Base-by-base conservation (phyloP, 495 filamentous ascomycete genomes). In the Aspergillus bertholletiae region DNA sequence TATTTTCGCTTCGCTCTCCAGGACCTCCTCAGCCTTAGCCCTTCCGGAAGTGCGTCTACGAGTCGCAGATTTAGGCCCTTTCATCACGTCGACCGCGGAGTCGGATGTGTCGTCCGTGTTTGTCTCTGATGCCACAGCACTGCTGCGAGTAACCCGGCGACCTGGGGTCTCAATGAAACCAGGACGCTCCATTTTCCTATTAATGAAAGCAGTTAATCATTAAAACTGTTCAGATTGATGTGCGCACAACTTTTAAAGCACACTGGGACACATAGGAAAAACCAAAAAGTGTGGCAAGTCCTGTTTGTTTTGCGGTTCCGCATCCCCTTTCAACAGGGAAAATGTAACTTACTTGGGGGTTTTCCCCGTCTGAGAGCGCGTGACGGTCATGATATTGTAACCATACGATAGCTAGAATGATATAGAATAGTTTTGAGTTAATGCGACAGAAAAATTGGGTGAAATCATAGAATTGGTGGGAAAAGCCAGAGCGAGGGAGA, bases 141-240 rank as follows among this genome's bases (percentile, higher is more conserved):
- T 79, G 65, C 70, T 74, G 56, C 77, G 71, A 34, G 62, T 74
- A 49, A 64, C 62, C 49, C 79, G 69, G 55, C 73, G 68, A 46
- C 77, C 68, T 49, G 83, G 81, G 13, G 83, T 84, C 56, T 82
- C 80, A 49, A 84, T 76, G 55, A 77, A 83, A 48, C 79, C 80
- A 32, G 76, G 76, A 47, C 79, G 76, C 27, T 79, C 76, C 53
- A 79, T 75, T 69, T 81, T 84, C 65, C 83, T 86, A 46, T 9
- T 28, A 18, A 41, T 35, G 52, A 44, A 27, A 39, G 37, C 39
- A 53, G 44, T n/a, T 43, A 15, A 8, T 44, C 37, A 27, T 54
- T 43, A 12, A 43, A 43, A 2, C 6, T 22, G 39, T 12, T 12
- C 3, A 43, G 6, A 20, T 22, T 43, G 39, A 43, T 9, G 39